These are phyloP conservation scores for Leucocoprinus sp. DNA, from an alignment of 768 basidiomycete genomes.

Conservation along the genomic window DNA sequence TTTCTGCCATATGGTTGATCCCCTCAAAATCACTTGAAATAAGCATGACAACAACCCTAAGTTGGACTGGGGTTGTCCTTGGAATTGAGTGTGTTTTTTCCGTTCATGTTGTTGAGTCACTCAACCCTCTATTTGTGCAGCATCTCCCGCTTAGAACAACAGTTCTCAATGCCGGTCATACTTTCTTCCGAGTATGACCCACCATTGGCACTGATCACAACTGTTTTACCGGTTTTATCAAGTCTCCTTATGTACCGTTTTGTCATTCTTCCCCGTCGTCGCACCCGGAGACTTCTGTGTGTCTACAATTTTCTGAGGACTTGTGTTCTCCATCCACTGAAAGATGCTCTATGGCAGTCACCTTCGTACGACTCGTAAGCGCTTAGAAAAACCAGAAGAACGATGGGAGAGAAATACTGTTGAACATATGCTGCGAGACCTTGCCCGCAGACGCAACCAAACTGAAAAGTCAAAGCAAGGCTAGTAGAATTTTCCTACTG, in stretches of 20 bases:
- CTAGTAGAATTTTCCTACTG: conserved; percentile 19
- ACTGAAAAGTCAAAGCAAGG: conserved; percentile 63
- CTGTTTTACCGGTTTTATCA: conserved; percentile 47
- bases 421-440: conserved; percentile 53
- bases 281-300: conserved; percentile 45
- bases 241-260: conserved; percentile 49
- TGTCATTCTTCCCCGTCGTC: conserved; percentile 46
- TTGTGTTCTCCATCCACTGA: background rate
- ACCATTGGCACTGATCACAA: conserved; percentile 39
- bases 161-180: conserved; percentile 47
- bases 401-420: conserved; percentile 59
- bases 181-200: conserved; percentile 43
- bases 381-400: conserved; percentile 54
- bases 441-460: conserved; percentile 54
- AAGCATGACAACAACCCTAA: conserved; percentile 28
- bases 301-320: conserved; percentile 13
- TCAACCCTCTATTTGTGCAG: conserved; percentile 26
- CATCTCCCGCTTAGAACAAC: conserved; percentile 48
- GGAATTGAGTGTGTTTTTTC: conserved; percentile 44
- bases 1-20: conserved; percentile 9
- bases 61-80: conserved; percentile 39
- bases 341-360: conserved; percentile 36
- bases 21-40: conserved; percentile 8
- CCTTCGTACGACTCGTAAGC: conserved; percentile 55
- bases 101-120: background rate